Conservation (phyloP, 768 basidiomycete species). For the Hygrophoropsis aurantiaca region DNA sequence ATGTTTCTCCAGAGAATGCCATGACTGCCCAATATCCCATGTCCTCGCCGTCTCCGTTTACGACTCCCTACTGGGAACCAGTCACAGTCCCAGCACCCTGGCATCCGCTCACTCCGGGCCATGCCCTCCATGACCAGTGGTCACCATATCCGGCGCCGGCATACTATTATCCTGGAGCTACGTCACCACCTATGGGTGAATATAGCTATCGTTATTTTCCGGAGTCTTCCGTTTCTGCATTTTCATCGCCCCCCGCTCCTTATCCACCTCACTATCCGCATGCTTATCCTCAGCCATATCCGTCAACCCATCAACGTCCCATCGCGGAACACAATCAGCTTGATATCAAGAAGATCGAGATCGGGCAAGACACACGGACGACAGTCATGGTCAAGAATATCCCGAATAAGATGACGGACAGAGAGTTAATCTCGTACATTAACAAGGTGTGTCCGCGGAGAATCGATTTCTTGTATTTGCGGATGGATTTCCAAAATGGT, state of each 20-base stretch:
- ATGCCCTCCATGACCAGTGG: constrained; percentile 28
- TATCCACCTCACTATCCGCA: constrained; percentile 5
- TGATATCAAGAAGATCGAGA: constrained; percentile 70
- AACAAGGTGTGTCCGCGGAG: constrained; percentile 68
- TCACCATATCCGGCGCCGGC: constrained; percentile 23
- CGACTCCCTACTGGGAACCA: constrained; percentile 29
- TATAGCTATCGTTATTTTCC: constrained; percentile 3
- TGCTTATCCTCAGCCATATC: constrained; percentile 19
- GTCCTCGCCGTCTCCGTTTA: constrained; percentile 26
- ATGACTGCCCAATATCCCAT: constrained; percentile 24
- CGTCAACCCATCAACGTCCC: constrained; percentile 25
- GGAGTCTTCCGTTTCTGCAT: neutral
- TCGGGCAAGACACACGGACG: constrained; percentile 75
- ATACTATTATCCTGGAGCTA: constrained; percentile 32
- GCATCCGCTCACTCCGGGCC: constrained; percentile 28
- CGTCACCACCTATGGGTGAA: constrained; percentile 18
- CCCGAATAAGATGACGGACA: constrained; percentile 87
- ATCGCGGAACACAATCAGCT: constrained; percentile 53
- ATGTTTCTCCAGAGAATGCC: constrained; percentile 17
- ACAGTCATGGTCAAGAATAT: constrained; percentile 93
- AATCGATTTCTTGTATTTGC: constrained; percentile 85
- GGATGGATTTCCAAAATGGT: constrained; percentile 87
- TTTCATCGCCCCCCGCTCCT: constrained; percentile 3
- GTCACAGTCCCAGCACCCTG: constrained; percentile 20
- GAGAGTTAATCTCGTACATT: constrained; percentile 67